Base-by-base conservation (phyloP, 176 grass and related monocot genomes). In the Phragmites australis region DNA sequence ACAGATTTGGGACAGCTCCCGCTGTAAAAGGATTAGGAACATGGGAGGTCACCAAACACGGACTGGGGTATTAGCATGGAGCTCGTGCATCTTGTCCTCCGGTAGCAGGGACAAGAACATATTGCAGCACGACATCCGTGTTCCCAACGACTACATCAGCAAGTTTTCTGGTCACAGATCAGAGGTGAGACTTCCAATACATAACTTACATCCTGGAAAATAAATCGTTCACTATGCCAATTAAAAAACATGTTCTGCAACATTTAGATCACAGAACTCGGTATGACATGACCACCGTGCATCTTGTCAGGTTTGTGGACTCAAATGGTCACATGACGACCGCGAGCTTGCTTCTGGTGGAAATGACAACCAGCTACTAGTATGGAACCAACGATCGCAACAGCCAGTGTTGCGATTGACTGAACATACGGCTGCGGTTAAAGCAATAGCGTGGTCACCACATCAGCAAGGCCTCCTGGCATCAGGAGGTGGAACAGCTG, bases 261-360 rank as follows among this genome's bases (percentile, higher is more conserved):
- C n/a, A 34, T 18, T 8, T 11, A 7, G 13, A 70, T 50, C 45
- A 76, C 22, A 53, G 45, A 78, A 29, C 25, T 64, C 7, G 27
- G 40, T 76, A 53, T 58, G 48, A 60, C 19, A 76, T 63, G 42
- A 43, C 19, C 4, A 43, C 19, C 4, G 31, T 64, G 23, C 11
- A n/a, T 43, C 40, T 70, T 54, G 55, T 56, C 60, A 98, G 96
- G 90, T 98, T 27, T 98, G 96, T 84, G 96, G 96, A 70, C 54
- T 98, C 29, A 95, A 98, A 89, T 98, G 96, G 96, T 98, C 96
- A 7, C 92, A 98, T 22, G 96, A 98, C 4, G 92, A 98, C 78
- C 96, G 88, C 4, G 96, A 98, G 86, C 89, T 98, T 80, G 92
- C 96, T 11, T 98, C 96, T n/a, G 96, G 96, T 14, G 96, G 96